Conservation (phyloP, 371 early-diverging fungal species). For the Apophysomyces variabilis region DNA sequence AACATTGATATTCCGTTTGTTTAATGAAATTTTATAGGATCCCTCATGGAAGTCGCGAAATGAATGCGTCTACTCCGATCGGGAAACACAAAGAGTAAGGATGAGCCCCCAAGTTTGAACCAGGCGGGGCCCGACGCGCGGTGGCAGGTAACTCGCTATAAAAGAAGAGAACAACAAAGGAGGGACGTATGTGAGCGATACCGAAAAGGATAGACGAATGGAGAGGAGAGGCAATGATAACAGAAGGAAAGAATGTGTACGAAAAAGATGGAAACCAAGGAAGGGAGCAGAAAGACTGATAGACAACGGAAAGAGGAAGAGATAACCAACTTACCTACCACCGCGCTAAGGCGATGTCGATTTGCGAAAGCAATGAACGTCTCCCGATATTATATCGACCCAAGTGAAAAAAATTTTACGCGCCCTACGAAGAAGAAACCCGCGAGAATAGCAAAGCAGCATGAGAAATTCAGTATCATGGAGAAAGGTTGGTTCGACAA, state of each 20-base stretch:
- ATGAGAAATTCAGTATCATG: too few relatives aligned
- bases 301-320: not conserved
- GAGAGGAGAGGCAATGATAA: not conserved
- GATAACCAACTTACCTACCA: constrained; percentile 29
- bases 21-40: constrained; percentile 5
- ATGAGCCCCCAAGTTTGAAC: not conserved
- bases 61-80: constrained; percentile 7
- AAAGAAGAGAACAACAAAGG: not conserved
- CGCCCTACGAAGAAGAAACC: too few relatives aligned
- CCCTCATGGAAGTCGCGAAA: constrained; percentile 4
- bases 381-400: not conserved
- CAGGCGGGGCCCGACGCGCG: constrained; percentile 15
- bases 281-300: too few relatives aligned
- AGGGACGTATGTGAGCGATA: not conserved
- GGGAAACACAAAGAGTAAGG: not conserved
- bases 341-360: constrained; percentile 12
- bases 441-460: too few relatives aligned
- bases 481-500: too few relatives aligned
- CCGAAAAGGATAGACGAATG: too few relatives aligned
- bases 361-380: not conserved
- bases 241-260: too few relatives aligned
- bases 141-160: constrained; percentile 42
- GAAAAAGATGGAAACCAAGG: too few relatives aligned
- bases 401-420: not conserved
- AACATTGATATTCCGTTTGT: constrained; percentile 6